Conservation (phyloP, 148 eudicot species). For the Chenopodium formosanum region DNA sequence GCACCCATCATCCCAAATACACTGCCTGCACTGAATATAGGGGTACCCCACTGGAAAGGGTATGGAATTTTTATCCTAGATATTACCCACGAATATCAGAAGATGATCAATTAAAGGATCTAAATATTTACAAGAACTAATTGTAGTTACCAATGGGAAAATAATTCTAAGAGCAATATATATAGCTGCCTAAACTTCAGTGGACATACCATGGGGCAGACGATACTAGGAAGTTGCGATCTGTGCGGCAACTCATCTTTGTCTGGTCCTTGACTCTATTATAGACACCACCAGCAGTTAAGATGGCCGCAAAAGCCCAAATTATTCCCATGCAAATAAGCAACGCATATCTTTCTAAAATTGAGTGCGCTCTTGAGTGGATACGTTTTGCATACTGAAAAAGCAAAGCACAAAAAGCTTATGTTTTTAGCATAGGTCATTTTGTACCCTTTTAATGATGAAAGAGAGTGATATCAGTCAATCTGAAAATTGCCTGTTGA, state of each 20-base stretch:
- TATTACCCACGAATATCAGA: conserved; percentile 9
- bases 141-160: not conserved
- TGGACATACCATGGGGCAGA: conserved; percentile 86
- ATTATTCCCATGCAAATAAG: conserved; percentile 66
- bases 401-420: conserved; percentile 7
- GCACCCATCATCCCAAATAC: conserved; percentile 99
- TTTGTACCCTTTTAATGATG: not conserved
- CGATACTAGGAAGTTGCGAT: conserved; percentile 59
- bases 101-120: conserved; percentile 1
- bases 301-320: conserved; percentile 93
- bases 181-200: not conserved
- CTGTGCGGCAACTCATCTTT: conserved; percentile 69
- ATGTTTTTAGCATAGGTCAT: not conserved
- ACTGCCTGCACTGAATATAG: conserved; percentile 88
- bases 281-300: conserved; percentile 85
- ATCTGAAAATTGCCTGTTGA: conserved; percentile 60
- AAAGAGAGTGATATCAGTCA: conserved; percentile 6
- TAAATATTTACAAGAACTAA: no score
- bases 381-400: conserved; percentile 62
- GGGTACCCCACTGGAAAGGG: conserved; percentile 95
- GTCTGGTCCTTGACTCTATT: conserved; percentile 52
- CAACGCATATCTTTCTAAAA: conserved; percentile 80
- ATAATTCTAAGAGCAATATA: not conserved
- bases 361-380: conserved; percentile 36
- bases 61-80: conserved; percentile 80